Conservation (phyloP, 768 basidiomycete species). For the Auriscalpium vulgare region DNA sequence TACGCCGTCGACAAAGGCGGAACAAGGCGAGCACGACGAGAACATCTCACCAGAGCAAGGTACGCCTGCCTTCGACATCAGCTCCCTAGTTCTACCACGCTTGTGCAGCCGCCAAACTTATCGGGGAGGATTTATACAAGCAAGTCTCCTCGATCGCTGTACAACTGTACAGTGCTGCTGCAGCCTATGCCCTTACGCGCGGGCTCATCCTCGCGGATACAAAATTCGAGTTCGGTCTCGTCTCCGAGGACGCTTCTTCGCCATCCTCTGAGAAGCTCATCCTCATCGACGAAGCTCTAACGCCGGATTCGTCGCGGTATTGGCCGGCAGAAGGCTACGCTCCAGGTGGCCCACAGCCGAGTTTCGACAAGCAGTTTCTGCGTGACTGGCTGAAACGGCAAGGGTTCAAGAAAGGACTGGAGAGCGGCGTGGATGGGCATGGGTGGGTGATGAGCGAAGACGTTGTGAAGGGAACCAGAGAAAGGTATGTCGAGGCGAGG, state of each 20-base stretch:
- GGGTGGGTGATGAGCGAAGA: constrained; percentile 75
- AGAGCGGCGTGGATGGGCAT: constrained; percentile 59
- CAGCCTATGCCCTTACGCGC: constrained; percentile 58
- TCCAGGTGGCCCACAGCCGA: constrained; percentile 70
- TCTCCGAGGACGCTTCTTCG: constrained; percentile 25
- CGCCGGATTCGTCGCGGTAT: constrained; percentile 95
- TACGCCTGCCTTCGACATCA: constrained; percentile 24
- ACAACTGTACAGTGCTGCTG: constrained; percentile 64
- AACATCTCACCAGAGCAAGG: constrained; percentile 97
- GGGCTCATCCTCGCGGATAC: constrained; percentile 96
- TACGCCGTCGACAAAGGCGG: constrained; percentile 96
- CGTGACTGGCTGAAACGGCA: constrained; percentile 76
- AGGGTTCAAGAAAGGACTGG: constrained; percentile 76
- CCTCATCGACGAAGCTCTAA: constrained; percentile 93
- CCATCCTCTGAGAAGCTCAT: constrained; percentile 44
- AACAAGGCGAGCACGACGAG: constrained; percentile 90
- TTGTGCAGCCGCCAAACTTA: constrained; percentile 47
- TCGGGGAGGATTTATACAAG: constrained; percentile 58
- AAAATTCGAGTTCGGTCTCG: constrained; percentile 95
- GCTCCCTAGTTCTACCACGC: not conserved
- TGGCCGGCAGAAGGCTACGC: constrained; percentile 78
- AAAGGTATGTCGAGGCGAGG: constrained; percentile 75
- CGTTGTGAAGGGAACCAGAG: constrained; percentile 69
- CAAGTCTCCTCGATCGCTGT: constrained; percentile 54
- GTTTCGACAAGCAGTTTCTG: constrained; percentile 96